Evolutionary conservation across 805 yeast species (phyloP).

Genomic region (Candida michaelii): DNA sequence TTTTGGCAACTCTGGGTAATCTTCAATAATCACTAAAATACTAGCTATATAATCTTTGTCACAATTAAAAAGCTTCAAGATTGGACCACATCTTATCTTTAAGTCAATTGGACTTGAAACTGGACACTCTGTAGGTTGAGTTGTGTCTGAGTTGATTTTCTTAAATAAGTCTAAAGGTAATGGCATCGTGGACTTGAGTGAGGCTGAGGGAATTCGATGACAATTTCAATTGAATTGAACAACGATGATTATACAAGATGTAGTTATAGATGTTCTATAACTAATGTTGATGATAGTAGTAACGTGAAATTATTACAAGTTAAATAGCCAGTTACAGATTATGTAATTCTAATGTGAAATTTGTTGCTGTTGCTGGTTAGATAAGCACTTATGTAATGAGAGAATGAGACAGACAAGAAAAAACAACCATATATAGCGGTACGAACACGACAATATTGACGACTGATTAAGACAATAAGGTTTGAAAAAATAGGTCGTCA

Average conservation of each 20-base stretch:
- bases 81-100: conserved; percentile 75
- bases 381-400: too few species aligned
- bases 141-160: conserved; percentile 22
- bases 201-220: too few species aligned
- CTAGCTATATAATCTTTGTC: conserved; percentile 70
- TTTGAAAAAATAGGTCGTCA: too few species aligned
- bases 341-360: neutral
- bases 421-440: too few species aligned
- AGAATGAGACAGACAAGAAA: too few species aligned
- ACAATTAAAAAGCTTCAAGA: conserved; percentile 65
- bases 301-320: too few species aligned
- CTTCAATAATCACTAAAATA: conserved; percentile 61
- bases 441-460: too few species aligned
- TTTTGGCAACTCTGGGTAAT: conserved; percentile 25
- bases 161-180: conserved; percentile 30
- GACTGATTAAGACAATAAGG: too few species aligned
- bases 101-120: conserved; percentile 25
- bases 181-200: conserved; percentile 3
- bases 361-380: neutral
- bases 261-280: too few species aligned
- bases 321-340: neutral
- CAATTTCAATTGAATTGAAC: too few species aligned
- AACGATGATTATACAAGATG: too few species aligned
- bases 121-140: conserved; percentile 33
- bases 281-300: too few species aligned